Evolutionary conservation across 208 protist species (phyloP).

Genomic region (Leishmania arabica): DNA sequence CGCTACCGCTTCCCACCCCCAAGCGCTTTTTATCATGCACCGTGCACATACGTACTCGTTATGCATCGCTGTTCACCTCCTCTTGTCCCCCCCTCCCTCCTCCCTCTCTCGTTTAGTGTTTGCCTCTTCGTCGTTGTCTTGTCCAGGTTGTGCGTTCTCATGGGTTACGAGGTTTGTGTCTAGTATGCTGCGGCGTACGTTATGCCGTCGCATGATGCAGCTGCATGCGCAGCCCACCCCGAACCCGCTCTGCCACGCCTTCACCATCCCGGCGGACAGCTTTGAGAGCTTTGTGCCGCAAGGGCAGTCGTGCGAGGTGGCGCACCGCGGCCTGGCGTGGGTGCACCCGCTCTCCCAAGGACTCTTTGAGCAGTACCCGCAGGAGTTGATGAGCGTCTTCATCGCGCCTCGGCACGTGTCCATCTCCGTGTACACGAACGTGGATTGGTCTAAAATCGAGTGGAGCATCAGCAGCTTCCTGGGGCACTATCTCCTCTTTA

Average conservation of each 20-base stretch:
- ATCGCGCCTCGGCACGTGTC: constrained; percentile 80
- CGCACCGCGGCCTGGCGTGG: constrained; percentile 82
- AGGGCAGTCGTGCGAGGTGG: constrained; percentile 83
- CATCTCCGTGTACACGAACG: constrained; percentile 72
- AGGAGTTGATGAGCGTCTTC: constrained; percentile 83
- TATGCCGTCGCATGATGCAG: constrained; percentile 50
- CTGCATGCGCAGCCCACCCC: constrained; percentile 80
- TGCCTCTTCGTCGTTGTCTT: background rate
- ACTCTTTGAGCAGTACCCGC: constrained; percentile 89
- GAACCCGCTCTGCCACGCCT: constrained; percentile 81
- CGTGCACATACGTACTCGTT: background rate
- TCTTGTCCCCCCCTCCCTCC: background rate
- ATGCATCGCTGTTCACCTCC: background rate
- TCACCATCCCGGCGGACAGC: constrained; percentile 65
- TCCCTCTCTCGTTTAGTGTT: background rate
- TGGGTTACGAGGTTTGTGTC: background rate
- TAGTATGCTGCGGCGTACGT: constrained; percentile 61
- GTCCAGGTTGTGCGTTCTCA: background rate
- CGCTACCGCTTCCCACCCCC: background rate
- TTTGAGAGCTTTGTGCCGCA: constrained; percentile 86
- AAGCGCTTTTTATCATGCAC: background rate
- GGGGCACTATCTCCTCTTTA: constrained; percentile 86
- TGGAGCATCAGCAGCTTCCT: constrained; percentile 90
- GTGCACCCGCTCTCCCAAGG: constrained; percentile 85
- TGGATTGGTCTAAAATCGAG: constrained; percentile 75